A percentile compares a stretch with the other conserved stretches of the same genome.
Evolutionary conservation across 352 stramenopile genomes (phyloP).

Genomic region (Phytophthora sojae): DNA sequence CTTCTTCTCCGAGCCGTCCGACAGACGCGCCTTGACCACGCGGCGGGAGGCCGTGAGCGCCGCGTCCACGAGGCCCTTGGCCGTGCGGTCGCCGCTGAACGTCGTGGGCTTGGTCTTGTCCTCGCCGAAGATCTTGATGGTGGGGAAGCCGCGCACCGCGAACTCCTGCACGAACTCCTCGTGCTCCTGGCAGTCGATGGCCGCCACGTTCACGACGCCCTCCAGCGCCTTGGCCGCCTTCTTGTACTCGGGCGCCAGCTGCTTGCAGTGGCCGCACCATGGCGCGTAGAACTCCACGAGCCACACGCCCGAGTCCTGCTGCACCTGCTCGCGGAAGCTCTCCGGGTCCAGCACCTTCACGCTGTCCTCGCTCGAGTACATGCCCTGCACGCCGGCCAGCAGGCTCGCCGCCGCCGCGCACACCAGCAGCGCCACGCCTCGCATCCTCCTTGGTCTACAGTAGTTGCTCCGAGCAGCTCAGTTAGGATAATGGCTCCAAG

Average conservation of each 20-base stretch:
- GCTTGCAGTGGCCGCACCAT: slow-evolving; percentile 96
- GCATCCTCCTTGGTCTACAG: slow-evolving; percentile 9
- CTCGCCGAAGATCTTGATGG: slow-evolving; percentile 94
- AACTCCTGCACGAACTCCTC: slow-evolving; percentile 88
- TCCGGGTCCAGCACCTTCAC: slow-evolving; percentile 80
- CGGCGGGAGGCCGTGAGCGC: slow-evolving; percentile 73
- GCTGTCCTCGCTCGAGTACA: slow-evolving; percentile 73
- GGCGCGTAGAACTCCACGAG: slow-evolving; percentile 96
- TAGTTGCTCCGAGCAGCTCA: slow-evolving; percentile 6
- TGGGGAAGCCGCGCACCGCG: slow-evolving; percentile 92
- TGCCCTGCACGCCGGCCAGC: slow-evolving; percentile 39
- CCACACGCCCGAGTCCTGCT: slow-evolving; percentile 87
- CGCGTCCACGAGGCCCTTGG: slow-evolving; percentile 87
- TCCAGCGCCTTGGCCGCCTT: slow-evolving; percentile 90
- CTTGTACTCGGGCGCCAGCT: slow-evolving; percentile 93
- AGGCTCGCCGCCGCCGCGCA: slow-evolving; percentile 44
- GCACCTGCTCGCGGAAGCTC: slow-evolving; percentile 72
- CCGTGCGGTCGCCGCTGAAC: slow-evolving; percentile 84
- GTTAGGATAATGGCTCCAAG: slow-evolving; percentile 24
- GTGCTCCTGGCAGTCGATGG: slow-evolving; percentile 86
- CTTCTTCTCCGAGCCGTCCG: slow-evolving; percentile 66
- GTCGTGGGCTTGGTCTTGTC: slow-evolving; percentile 81
- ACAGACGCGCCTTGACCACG: slow-evolving; percentile 83
- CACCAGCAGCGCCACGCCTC: slow-evolving; percentile 30
- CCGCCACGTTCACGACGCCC: slow-evolving; percentile 91